Evolutionary conservation across 306 rosid genomes (phyloP).

Genomic region (Glycine tomentella): DNA sequence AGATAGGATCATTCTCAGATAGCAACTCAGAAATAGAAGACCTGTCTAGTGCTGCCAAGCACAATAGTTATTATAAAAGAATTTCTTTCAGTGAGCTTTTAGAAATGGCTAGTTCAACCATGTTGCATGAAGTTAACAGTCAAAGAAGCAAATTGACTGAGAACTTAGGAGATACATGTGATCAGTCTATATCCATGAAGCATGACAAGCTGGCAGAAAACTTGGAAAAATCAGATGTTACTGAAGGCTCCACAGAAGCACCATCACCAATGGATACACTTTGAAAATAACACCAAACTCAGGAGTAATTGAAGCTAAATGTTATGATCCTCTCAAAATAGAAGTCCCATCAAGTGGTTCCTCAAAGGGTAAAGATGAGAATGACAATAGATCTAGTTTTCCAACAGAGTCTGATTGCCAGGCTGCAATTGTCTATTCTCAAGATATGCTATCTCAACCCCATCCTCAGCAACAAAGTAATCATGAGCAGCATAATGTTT

Average conservation of each 20-base stretch:
- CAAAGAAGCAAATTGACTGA: slow-evolving; percentile 43
- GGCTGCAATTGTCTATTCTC: slow-evolving; percentile 51
- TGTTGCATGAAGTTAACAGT: slow-evolving; percentile 45
- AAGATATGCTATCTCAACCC: slow-evolving; percentile 36
- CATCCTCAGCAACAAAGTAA: slow-evolving; percentile 34
- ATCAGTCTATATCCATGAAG: slow-evolving; percentile 43
- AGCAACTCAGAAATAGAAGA: slow-evolving; percentile 72
- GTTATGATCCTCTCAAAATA: slow-evolving; percentile 52
- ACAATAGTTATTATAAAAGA: slow-evolving; percentile 42
- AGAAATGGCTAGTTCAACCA: slow-evolving; percentile 53
- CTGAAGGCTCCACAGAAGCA: slow-evolving; percentile 49
- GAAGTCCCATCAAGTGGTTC: slow-evolving; percentile 54
- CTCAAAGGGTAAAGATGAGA: slow-evolving; percentile 57
- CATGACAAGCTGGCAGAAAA: slow-evolving; percentile 50
- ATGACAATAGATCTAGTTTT: slow-evolving; percentile 54
- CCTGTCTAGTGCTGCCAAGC: slow-evolving; percentile 50
- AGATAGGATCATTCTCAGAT: slow-evolving; percentile 55
- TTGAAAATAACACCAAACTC: slow-evolving; percentile 51
- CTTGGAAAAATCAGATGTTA: slow-evolving; percentile 50
- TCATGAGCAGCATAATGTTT: slow-evolving; percentile 33
- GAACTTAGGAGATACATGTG: slow-evolving; percentile 38
- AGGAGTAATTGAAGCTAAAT: slow-evolving; percentile 52
- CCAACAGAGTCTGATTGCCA: slow-evolving; percentile 60
- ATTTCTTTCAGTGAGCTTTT: slow-evolving; percentile 52
- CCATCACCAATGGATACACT: slow-evolving; percentile 40